Conservation (phyloP, 208 protist species). For the Leishmania amazonensis region DNA sequence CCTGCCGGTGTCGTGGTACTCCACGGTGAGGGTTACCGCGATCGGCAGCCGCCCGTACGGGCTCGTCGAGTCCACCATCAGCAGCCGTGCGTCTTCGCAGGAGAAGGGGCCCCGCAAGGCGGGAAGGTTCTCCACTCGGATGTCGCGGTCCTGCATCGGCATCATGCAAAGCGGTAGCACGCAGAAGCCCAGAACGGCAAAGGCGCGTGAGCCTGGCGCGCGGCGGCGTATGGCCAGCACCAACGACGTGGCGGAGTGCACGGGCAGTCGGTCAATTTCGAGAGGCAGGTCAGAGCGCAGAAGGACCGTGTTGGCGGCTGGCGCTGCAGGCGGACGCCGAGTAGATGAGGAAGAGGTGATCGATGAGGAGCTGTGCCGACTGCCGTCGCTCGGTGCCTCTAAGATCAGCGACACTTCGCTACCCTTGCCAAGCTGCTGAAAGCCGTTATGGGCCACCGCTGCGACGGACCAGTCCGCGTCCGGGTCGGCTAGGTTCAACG, state of each 20-base stretch:
- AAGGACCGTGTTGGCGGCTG: slow-evolving; percentile 13
- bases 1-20: slow-evolving; percentile 71
- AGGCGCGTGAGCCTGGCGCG: slow-evolving; percentile 28
- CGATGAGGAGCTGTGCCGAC: slow-evolving; percentile 6
- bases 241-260: slow-evolving; percentile 83
- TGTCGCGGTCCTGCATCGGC: slow-evolving; percentile 83
- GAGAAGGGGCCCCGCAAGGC: slow-evolving; percentile 84
- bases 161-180: slow-evolving; percentile 90
- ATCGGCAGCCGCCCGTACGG: slow-evolving; percentile 84
- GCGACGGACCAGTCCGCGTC: slow-evolving; percentile 79
- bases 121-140: slow-evolving; percentile 83
- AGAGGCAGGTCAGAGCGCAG: slow-evolving; percentile 68
- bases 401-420: slow-evolving; percentile 68
- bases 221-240: slow-evolving; percentile 84
- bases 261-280: slow-evolving; percentile 69
- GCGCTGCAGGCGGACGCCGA: background rate
- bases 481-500: slow-evolving; percentile 40
- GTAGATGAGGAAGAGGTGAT: slow-evolving; percentile 18
- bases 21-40: slow-evolving; percentile 69
- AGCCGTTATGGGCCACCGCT: slow-evolving; percentile 87
- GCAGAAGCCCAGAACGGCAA: slow-evolving; percentile 81
- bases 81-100: slow-evolving; percentile 82
- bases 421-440: slow-evolving; percentile 80
- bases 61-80: slow-evolving; percentile 77
- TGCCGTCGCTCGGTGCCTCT: slow-evolving; percentile 4